A percentile compares a stretch with the other conserved stretches of the same genome.
Evolutionary conservation across 2,329 filamentous ascomycete genomes (phyloP).

Genomic region (Aspergillus carbonarius): DNA sequence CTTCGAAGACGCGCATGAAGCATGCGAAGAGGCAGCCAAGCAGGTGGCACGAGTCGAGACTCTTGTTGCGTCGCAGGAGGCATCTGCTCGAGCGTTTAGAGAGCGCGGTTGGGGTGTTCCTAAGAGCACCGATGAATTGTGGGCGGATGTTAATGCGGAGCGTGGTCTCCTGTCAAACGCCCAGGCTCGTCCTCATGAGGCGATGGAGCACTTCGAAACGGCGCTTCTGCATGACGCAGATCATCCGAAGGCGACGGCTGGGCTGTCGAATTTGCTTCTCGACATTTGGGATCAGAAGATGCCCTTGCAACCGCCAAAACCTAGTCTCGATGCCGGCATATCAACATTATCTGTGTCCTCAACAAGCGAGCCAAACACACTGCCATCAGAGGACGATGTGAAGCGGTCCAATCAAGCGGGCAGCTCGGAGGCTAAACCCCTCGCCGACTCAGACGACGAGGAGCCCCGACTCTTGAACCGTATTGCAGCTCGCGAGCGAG

Average conservation of each 20-base stretch:
- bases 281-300: conserved; percentile 70
- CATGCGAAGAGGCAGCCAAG: conserved; percentile 77
- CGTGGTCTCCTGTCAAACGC: conserved; percentile 66
- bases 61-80: conserved; percentile 62
- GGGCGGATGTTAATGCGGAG: conserved; percentile 81
- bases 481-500: conserved; percentile 85
- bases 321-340: conserved; percentile 27
- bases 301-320: conserved; percentile 33
- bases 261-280: conserved; percentile 78
- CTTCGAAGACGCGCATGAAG: conserved; percentile 75
- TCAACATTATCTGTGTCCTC: conserved; percentile 27
- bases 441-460: conserved; percentile 27
- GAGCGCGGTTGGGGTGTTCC: conserved; percentile 73
- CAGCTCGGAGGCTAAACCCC: not conserved
- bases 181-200: conserved; percentile 63
- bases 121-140: conserved; percentile 79
- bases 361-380: conserved; percentile 12
- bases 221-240: conserved; percentile 77
- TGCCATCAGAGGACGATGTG: conserved; percentile 1
- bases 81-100: conserved; percentile 62
- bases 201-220: conserved; percentile 75
- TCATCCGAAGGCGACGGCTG: conserved; percentile 76
- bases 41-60: conserved; percentile 70
- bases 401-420: not conserved
- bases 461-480: conserved; percentile 73